Percentiles rank a stretch among this genome's conserved stretches.
Evolutionary conservation across 2,329 filamentous ascomycete species (phyloP).

Genomic region (Didymella sp.): DNA sequence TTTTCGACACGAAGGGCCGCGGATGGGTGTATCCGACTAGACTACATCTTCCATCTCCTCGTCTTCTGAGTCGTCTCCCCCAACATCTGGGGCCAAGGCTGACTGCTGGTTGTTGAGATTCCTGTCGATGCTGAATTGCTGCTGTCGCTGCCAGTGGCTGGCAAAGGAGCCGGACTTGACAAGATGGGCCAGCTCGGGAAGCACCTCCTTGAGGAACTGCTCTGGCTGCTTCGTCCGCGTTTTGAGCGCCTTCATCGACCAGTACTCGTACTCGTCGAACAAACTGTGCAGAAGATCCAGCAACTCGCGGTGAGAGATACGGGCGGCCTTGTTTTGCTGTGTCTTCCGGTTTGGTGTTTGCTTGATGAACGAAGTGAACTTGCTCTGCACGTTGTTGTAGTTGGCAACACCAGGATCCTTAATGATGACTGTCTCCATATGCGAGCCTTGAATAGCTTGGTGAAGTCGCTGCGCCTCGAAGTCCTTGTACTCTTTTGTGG

Average conservation of each 20-base stretch:
- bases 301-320: constrained; percentile 87
- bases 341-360: constrained; percentile 30
- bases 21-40: constrained; percentile 12
- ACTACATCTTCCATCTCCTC: constrained; percentile 81
- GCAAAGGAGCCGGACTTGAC: constrained; percentile 85
- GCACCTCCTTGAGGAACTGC: constrained; percentile 83
- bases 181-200: constrained; percentile 82
- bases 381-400: constrained; percentile 39
- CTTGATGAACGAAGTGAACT: constrained; percentile 46
- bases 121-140: constrained; percentile 63
- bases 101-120: constrained; percentile 51
- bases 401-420: constrained; percentile 35
- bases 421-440: constrained; percentile 41
- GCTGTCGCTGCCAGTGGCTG: constrained; percentile 82
- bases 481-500: constrained; percentile 53
- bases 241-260: constrained; percentile 89
- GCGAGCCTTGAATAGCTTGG: constrained; percentile 55
- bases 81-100: constrained; percentile 46
- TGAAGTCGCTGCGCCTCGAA: constrained; percentile 52
- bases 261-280: constrained; percentile 88
- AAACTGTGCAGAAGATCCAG: constrained; percentile 82
- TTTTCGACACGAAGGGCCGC: no score
- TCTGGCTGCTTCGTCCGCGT: constrained; percentile 83
- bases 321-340: constrained; percentile 76
- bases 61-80: constrained; percentile 70